Evolutionary conservation across 2,329 filamentous ascomycete genomes (phyloP), one percentile per base, ranked within the genome.

Genomic region (Chrysoporthe austroafricana): DNA sequence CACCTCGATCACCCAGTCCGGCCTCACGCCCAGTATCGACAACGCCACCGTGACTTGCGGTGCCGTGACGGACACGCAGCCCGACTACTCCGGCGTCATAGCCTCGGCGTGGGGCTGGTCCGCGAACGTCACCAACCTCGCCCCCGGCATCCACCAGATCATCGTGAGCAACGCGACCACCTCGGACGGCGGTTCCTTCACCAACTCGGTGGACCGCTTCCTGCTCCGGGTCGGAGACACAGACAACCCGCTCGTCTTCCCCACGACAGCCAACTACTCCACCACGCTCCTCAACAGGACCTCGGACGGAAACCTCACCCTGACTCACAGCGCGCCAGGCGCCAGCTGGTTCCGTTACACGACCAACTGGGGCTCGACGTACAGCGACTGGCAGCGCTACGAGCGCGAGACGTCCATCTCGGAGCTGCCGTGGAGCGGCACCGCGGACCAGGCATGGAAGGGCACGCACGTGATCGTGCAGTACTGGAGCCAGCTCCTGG

Each of bases 401-500:
- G 73, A 73, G 36, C 82, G 84, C 32, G 83, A 83, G 8, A 85
- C 79, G 4, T 81, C 81, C 14, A 77, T 90, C n/a, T 69, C 80
- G 13, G 73, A 79, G 39, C 82, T 85, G 68, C 72, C 78, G 4
- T 90, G 88, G 88, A 82, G 79, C 7, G 88, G 88, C 34, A 85
- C 84, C 0, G 77, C 82, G 50, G 73, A 79, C 1, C 87, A 90
- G 74, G 76, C 76, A 63, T 90, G 88, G 88, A 72, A 81, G 50
- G 88, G 86, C n/a, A 82, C 89, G 52, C 88, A 90, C 73, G 81
- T 90, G 43, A 82, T 84, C 36, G 82, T 89, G 43, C 86, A 90
- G 71, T 90, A 90, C 74, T 90, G 84, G 82, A 87, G 81, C 72
- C 79, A 80, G 62, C 77, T 86, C 64, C 80, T 85, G 36, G 86